Evolutionary conservation across 2,329 filamentous ascomycete genomes (phyloP).

Genomic region (Hymenoscyphus fraxineus): DNA sequence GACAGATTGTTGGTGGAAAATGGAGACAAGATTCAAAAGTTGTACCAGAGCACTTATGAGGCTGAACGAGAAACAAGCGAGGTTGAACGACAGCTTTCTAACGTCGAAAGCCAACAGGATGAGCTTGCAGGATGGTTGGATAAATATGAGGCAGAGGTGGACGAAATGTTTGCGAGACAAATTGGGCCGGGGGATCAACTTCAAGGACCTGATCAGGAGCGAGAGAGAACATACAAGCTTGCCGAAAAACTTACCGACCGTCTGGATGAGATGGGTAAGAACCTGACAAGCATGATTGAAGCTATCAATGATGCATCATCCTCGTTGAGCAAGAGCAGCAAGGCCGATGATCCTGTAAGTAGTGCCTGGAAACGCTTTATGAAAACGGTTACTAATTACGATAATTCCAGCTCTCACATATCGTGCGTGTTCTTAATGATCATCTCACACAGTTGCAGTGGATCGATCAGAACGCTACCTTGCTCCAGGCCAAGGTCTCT

Average conservation of each 20-base stretch:
- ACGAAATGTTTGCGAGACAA: conserved; percentile 79
- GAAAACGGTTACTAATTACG: conserved; percentile 17
- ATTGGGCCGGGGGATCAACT: conserved; percentile 72
- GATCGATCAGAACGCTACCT: conserved; percentile 82
- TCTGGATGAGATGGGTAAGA: conserved; percentile 89
- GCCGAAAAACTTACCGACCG: conserved; percentile 90
- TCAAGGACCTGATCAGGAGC: conserved; percentile 88
- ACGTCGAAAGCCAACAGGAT: conserved; percentile 88
- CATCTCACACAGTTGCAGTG: conserved; percentile 89
- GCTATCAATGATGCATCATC: conserved; percentile 95
- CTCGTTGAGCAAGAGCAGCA: conserved; percentile 81
- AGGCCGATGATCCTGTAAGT: conserved; percentile 81
- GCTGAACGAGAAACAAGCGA: conserved; percentile 90
- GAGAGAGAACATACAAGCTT: conserved; percentile 92
- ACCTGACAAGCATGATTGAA: conserved; percentile 93
- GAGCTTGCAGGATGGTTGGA: conserved; percentile 87
- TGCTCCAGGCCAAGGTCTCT: conserved; percentile 76
- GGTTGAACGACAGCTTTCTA: conserved; percentile 84
- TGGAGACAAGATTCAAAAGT: conserved; percentile 87
- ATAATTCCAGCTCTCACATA: conserved; percentile 71
- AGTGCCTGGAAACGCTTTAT: conserved; percentile 17
- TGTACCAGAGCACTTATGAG: conserved; percentile 89
- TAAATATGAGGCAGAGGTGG: conserved; percentile 86
- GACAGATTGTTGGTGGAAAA: conserved; percentile 91
- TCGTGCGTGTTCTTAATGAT: conserved; percentile 90